Conservation (phyloP, 192 early-diverging fungal species). For the Allomyces arbusculus region DNA sequence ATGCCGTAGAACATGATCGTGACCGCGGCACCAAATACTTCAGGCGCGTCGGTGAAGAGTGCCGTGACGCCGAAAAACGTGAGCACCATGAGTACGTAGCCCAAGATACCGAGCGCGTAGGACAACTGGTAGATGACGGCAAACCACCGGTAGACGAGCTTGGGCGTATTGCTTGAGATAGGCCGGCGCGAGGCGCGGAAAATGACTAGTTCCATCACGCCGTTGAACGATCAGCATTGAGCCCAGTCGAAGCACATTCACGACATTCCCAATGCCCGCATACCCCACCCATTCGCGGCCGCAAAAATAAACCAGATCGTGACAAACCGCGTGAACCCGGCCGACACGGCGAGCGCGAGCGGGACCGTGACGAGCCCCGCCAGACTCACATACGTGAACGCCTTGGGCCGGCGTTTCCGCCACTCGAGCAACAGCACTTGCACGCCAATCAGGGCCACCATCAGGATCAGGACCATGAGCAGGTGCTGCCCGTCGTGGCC, state of each 20-base stretch:
- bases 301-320: neutral
- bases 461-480: neutral
- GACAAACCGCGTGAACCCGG: neutral
- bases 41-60: neutral
- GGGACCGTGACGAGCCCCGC: neutral
- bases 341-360: neutral
- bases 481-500: neutral
- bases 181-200: neutral
- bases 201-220: neutral
- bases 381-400: neutral
- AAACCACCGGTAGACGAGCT: neutral
- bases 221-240: too few relatives aligned
- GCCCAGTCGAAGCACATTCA: too few relatives aligned
- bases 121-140: neutral
- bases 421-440: neutral
- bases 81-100: neutral
- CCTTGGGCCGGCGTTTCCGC: neutral
- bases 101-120: neutral
- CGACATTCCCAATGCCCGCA: neutral
- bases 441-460: neutral
- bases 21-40: neutral
- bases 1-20: neutral
- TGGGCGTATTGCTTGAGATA: neutral
- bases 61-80: neutral
- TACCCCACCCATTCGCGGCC: neutral